Conservation (phyloP, 2,329 filamentous ascomycete species). For the Talaromyces sp. region DNA sequence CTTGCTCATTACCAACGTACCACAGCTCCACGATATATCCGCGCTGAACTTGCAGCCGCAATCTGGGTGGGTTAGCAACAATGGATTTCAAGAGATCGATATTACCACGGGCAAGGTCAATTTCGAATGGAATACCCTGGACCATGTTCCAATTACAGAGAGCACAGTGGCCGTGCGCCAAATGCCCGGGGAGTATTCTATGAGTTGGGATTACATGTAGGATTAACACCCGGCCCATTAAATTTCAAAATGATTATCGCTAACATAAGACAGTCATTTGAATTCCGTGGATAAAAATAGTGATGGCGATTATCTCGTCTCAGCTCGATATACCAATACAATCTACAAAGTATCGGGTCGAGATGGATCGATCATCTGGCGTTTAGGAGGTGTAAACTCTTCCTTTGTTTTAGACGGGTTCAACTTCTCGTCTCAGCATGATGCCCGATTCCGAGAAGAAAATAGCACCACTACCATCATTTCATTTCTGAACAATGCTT, state of each 20-base stretch:
- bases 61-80: constrained; percentile 27
- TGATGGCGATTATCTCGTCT: constrained; percentile 38
- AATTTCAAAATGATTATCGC: neutral
- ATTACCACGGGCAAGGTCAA: constrained; percentile 29
- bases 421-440: constrained; percentile 36
- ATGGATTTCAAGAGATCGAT: constrained; percentile 35
- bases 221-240: neutral
- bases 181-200: constrained; percentile 19
- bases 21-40: constrained; percentile 24
- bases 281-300: constrained; percentile 39
- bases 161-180: constrained; percentile 17
- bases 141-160: constrained; percentile 22
- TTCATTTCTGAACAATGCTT: constrained; percentile 34
- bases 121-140: constrained; percentile 34
- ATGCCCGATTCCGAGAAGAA: constrained; percentile 32
- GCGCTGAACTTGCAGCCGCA: constrained; percentile 26
- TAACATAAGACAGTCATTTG: constrained; percentile 26
- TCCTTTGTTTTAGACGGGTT: constrained; percentile 31
- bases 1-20: constrained; percentile 25
- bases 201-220: constrained; percentile 33
- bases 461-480: constrained; percentile 31
- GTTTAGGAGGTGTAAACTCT: constrained; percentile 30
- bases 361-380: constrained; percentile 37
- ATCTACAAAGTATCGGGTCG: constrained; percentile 37
- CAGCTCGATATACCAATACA: constrained; percentile 36